Evolutionary conservation across 257 asterid genomes (phyloP).

Genomic region (Thymus mandschuricus): DNA sequence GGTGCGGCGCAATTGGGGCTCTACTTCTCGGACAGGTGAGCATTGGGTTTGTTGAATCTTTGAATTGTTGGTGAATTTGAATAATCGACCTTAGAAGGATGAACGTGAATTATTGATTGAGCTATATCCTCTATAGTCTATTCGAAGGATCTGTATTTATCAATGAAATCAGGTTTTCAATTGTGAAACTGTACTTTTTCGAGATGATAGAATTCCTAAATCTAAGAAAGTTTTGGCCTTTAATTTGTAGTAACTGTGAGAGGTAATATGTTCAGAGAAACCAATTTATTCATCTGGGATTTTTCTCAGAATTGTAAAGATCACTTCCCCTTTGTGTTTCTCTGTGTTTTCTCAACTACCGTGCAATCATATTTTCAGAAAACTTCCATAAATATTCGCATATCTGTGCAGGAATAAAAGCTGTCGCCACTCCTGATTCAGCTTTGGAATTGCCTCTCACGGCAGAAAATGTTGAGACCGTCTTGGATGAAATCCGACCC

Average conservation of each 20-base stretch:
- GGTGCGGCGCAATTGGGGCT: conserved; percentile 23
- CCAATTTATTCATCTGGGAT: conserved; percentile 12
- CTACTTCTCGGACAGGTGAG: conserved; percentile 34
- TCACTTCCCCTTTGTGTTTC: neutral
- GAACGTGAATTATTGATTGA: neutral
- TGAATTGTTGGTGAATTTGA: neutral
- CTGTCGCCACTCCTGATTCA: conserved; percentile 76
- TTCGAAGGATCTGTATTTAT: neutral
- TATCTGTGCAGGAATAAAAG: conserved; percentile 57
- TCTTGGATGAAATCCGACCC: conserved; percentile 91
- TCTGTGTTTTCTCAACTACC: conserved; percentile 6
- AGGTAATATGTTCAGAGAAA: neutral
- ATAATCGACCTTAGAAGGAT: conserved; percentile 1
- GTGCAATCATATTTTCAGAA: neutral
- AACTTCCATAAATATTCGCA: neutral
- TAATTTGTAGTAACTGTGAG: neutral
- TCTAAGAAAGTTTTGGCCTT: neutral
- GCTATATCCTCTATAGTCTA: conserved; percentile 10
- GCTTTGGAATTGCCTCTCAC: conserved; percentile 79
- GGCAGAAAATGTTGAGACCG: conserved; percentile 85
- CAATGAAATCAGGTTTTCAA: neutral
- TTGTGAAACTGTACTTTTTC: neutral
- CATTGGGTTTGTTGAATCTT: conserved; percentile 12
- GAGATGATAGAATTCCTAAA: neutral
- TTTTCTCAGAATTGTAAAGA: neutral